Base-by-base conservation (phyloP, 2,329 filamentous ascomycete genomes). In the Neonectria ditissima region DNA sequence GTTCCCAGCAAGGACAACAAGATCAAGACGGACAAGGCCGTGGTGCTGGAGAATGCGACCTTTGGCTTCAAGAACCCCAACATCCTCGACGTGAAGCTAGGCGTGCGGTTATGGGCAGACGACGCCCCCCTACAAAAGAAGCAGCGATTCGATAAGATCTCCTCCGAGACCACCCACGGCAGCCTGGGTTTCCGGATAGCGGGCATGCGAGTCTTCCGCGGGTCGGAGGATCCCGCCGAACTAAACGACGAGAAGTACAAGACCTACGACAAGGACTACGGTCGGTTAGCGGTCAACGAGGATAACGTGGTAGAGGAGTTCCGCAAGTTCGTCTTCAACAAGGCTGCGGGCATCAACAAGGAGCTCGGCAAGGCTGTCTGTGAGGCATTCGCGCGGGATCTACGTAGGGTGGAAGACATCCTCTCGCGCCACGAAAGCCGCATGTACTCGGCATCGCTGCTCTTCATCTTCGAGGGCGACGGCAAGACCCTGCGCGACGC, bases 81-180 rank as follows among this genome's bases (percentile, higher is more conserved):
- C 72, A 93, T 99, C 8, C 83, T 99, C 62, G 96, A 99, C 75
- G 87, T 97, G 68, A 99, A 99, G 81, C 87, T 99, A 20, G 96
- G 96, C 45, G 86, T 89, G 53, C 87, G 92, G 32, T 81, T 99
- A 6, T 98, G 94, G 91, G 95, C 92, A 14, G 92, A 97, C 63
- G 83, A 89, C 66, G 88, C 88, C 24, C 83, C 86, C 0, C 69
- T 77, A 26, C 82, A 88, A 72, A 91, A 91, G 80, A 85, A 86
- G 71, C 74, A 79, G 37, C 83, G 87, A 30, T 89, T 91, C 72
- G 84, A 89, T 69, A 83, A 87, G 74, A 87, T 91, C 62, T 82
- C 83, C 32, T 76, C 79, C 28, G 81, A 84, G 72, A 90, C 88
- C 4, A 91, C 88, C 10, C 88, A 90, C 68, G 82, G 81, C 34